A percentile compares a stretch with the other conserved stretches of the same genome.
These are phyloP conservation scores for Colletotrichum liaoningense DNA, from an alignment of 2,329 filamentous ascomycete genomes.

Conservation along the genomic window DNA sequence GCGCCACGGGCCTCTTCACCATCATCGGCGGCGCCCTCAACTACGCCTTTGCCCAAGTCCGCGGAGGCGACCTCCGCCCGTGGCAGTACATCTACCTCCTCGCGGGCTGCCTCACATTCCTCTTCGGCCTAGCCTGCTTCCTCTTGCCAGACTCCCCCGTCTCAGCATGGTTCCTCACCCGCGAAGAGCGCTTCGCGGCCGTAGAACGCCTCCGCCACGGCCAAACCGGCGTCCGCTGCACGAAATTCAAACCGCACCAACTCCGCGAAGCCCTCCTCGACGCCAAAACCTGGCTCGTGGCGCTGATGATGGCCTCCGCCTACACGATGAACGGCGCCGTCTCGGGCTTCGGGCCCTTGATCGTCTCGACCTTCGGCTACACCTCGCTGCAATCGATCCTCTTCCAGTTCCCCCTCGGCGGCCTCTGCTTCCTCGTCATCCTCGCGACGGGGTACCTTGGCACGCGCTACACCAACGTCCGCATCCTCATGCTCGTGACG, in stretches of 20 bases:
- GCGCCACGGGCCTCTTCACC: constrained; percentile 67
- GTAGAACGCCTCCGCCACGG: constrained; percentile 72
- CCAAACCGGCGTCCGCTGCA: constrained; percentile 73
- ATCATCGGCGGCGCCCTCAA: constrained; percentile 73
- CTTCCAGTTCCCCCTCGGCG: constrained; percentile 80
- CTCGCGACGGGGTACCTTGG: constrained; percentile 74
- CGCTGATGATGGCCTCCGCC: constrained; percentile 76
- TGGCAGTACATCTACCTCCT: constrained; percentile 82
- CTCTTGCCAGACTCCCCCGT: constrained; percentile 73
- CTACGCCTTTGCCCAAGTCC: constrained; percentile 75
- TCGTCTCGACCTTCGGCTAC: constrained; percentile 78
- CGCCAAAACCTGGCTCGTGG: constrained; percentile 72
- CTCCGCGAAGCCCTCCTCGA: constrained; percentile 69
- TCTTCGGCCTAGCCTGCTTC: constrained; percentile 75
- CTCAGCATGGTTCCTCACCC: constrained; percentile 75
- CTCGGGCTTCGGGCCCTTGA: constrained; percentile 76
- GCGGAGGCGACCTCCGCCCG: constrained; percentile 60
- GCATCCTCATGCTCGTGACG: constrained; percentile 72
- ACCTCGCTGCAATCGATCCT: constrained; percentile 73
- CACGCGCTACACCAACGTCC: constrained; percentile 69
- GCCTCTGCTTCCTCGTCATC: constrained; percentile 74
- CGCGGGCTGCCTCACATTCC: constrained; percentile 70
- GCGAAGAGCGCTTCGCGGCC: constrained; percentile 71
- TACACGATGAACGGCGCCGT: constrained; percentile 80
- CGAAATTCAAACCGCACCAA: constrained; percentile 69